Evolutionary conservation across 2,329 filamentous ascomycete genomes (phyloP).

Genomic region (Sporothrix globosa): DNA sequence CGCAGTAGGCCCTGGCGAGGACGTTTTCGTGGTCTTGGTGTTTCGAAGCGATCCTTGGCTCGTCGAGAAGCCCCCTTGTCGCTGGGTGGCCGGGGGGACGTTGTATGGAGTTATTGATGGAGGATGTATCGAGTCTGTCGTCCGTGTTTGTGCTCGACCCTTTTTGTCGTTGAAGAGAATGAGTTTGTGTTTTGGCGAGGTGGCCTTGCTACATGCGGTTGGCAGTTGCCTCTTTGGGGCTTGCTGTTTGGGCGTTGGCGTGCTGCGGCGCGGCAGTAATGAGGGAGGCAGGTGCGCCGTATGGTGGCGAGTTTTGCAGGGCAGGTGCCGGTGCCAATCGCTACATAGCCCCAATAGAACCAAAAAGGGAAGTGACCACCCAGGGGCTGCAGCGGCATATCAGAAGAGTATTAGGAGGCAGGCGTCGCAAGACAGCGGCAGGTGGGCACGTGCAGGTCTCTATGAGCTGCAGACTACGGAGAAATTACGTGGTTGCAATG

Average conservation of each 20-base stretch:
- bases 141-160: not conserved
- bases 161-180: not conserved
- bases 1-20: not conserved
- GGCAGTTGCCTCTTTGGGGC: constrained; percentile 1
- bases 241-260: constrained; percentile 23
- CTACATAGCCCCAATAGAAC: not conserved
- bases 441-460: constrained; percentile 21
- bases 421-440: constrained; percentile 27
- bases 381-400: constrained; percentile 26
- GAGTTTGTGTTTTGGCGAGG: constrained; percentile 21
- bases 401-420: constrained; percentile 16
- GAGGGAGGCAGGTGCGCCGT: constrained; percentile 9
- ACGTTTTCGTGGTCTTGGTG: constrained; percentile 14
- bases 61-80: constrained; percentile 14
- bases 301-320: not conserved
- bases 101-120: constrained; percentile 2
- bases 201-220: constrained; percentile 25
- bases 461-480: not conserved
- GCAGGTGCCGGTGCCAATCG: not conserved
- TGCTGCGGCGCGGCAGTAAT: constrained; percentile 1
- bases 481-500: not conserved
- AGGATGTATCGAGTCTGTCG: not conserved
- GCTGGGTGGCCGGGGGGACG: constrained; percentile 4
- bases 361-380: constrained; percentile 23
- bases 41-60: constrained; percentile 30